phyloP scores from a whole-genome alignment of 371 early-diverging fungal species.

The Lichtheimia ornata region DNA sequence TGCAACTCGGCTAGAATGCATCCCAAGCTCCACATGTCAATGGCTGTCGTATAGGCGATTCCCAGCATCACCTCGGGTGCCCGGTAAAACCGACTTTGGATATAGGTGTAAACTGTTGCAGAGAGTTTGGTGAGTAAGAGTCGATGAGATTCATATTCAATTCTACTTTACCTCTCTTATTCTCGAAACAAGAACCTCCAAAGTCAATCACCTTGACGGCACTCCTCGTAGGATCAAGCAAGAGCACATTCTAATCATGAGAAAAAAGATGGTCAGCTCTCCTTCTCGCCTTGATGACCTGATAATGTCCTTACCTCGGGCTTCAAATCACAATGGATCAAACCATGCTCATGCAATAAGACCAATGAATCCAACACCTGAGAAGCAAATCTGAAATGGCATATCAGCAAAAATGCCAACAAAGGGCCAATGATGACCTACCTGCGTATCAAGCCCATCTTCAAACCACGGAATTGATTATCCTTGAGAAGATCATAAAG shows the following conservation, averaged over 20 bases:
- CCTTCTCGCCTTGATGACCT: background rate
- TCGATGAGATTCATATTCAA: conserved; percentile 31
- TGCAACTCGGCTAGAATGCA: conserved; percentile 97
- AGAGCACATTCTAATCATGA: conserved; percentile 62
- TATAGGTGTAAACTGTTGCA: conserved; percentile 86
- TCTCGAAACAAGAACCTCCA: conserved; percentile 90
- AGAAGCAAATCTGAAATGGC: conserved; percentile 58
- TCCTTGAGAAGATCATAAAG: conserved; percentile 96
- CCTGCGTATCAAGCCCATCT: conserved; percentile 73
- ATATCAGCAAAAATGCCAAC: background rate
- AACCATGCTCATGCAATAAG: conserved; percentile 66
- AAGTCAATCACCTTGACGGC: conserved; percentile 98
- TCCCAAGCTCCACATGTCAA: conserved; percentile 99
- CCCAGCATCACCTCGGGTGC: conserved; percentile 97
- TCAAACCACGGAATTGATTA: conserved; percentile 89
- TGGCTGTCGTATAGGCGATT: conserved; percentile 83
- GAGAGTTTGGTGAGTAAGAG: background rate
- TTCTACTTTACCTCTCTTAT: conserved; percentile 58
- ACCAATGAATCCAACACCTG: conserved; percentile 85
- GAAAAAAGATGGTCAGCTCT: background rate
- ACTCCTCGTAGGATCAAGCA: conserved; percentile 70
- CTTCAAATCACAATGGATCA: conserved; percentile 97
- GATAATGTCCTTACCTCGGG: conserved; percentile 71
- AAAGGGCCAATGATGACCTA: conserved; percentile 13
- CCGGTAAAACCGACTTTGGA: conserved; percentile 97